Evolutionary conservation across 768 basidiomycete genomes (phyloP).

Genomic region (Asterophora parasitica): DNA sequence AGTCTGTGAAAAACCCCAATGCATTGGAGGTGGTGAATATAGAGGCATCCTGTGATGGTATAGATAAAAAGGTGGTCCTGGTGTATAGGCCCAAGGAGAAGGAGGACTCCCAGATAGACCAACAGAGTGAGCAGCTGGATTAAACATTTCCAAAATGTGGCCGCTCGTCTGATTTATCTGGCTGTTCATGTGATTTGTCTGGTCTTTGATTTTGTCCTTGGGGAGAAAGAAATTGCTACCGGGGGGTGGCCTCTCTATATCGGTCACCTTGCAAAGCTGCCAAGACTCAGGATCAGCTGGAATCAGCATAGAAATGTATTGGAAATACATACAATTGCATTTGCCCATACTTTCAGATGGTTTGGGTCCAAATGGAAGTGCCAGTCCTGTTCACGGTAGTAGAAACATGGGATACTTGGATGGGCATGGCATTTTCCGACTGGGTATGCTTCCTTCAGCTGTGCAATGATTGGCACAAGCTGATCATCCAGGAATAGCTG

Average conservation of each 20-base stretch:
- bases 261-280: neutral
- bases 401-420: neutral
- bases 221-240: neutral
- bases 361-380: constrained; percentile 2
- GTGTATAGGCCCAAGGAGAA: neutral
- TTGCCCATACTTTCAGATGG: constrained; percentile 1
- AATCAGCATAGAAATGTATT: too few relatives aligned
- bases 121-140: neutral
- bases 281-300: too few relatives aligned
- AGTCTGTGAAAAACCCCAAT: neutral
- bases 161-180: too few relatives aligned
- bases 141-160: neutral
- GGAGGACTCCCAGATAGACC: neutral
- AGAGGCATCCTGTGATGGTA: neutral
- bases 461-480: neutral
- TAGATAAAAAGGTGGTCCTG: neutral
- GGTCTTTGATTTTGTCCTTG: neutral
- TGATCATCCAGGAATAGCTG: constrained; percentile 4
- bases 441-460: neutral
- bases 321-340: neutral
- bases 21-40: neutral
- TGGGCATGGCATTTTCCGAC: neutral
- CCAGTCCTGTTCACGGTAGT: constrained; percentile 1
- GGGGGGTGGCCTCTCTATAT: neutral
- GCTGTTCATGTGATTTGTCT: too few relatives aligned